Conservation (phyloP, 2,329 filamentous ascomycete species). For the Diaporthe ilicicola region DNA sequence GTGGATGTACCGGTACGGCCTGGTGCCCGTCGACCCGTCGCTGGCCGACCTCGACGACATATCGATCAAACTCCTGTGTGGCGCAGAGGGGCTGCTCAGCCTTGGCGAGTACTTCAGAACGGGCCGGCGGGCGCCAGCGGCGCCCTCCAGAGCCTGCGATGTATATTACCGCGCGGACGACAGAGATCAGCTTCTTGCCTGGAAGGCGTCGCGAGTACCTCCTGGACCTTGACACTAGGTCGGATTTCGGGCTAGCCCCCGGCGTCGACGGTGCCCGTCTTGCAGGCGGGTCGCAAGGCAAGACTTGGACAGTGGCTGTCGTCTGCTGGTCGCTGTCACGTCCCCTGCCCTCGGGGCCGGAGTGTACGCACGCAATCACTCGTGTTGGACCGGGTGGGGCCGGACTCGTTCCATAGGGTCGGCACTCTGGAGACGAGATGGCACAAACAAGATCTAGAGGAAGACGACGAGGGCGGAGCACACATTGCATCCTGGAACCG, state of each 20-base stretch:
- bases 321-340: not conserved
- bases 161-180: not conserved
- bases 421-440: not conserved
- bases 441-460: not conserved
- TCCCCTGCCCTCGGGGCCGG: not conserved
- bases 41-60: not conserved
- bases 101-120: not conserved
- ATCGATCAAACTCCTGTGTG: not conserved
- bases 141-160: not conserved
- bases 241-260: not conserved
- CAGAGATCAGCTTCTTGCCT: not conserved
- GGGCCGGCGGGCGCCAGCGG: not conserved
- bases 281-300: no score
- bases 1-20: not conserved
- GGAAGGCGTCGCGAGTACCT: not conserved
- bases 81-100: not conserved
- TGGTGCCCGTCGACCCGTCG: not conserved
- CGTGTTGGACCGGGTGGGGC: not conserved
- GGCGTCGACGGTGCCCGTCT: not conserved
- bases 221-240: not conserved
- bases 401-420: not conserved
- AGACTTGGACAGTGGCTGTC: not conserved
- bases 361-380: not conserved
- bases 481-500: not conserved
- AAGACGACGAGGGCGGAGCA: not conserved